Evolutionary conservation across 2,329 filamentous ascomycete genomes (phyloP), one percentile per base, ranked within the genome.

Genomic region (Aspergillus sp.): DNA sequence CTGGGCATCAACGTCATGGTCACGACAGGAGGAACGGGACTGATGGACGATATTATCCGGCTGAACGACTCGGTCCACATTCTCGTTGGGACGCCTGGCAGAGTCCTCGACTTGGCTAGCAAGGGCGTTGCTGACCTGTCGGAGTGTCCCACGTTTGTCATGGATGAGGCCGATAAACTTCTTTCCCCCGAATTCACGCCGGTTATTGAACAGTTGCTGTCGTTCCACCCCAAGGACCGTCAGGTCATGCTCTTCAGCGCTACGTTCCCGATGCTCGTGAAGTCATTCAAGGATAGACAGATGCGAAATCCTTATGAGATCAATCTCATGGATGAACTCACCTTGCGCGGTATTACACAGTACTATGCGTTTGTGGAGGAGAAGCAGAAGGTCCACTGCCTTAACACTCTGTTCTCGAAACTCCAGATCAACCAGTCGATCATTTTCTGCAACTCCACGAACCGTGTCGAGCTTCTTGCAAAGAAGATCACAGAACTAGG

Each of bases 371-470:
- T 96, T 48, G 93, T 98, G 32, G 91, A 98, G 63, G 91, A 98
- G 67, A 95, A 95, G 68, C 86, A 95, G 59, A 98, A 98, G 67
- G 91, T 98, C 13, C 93, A 98, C 67, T 98, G 91, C 61, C 68
- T 98, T 45, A 98, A 98, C 69, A 98, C 91, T 1, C 80, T 98
- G 43, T 98, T 98, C 71, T 95, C 88, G 49, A 94, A 95, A 65
- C 78, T 98, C 11, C 89, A 98, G 64, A 98, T 98, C 68, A 98
- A 98, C 67, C 91, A 98, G 69, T 98, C 93, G 42, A 98, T 98
- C 68, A 98, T 98, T 59, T 98, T 98, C 69, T 98, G 91, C 68
- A 98, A 98, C 66, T 98, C 91, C 25, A 98, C 91, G 33, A 96
- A 96, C 62, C 85, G 91, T 45, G 91, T 98, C 40, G 91, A 98